Evolutionary conservation across 2,329 filamentous ascomycete species (phyloP).

Genomic region (Fusarium buharicum): DNA sequence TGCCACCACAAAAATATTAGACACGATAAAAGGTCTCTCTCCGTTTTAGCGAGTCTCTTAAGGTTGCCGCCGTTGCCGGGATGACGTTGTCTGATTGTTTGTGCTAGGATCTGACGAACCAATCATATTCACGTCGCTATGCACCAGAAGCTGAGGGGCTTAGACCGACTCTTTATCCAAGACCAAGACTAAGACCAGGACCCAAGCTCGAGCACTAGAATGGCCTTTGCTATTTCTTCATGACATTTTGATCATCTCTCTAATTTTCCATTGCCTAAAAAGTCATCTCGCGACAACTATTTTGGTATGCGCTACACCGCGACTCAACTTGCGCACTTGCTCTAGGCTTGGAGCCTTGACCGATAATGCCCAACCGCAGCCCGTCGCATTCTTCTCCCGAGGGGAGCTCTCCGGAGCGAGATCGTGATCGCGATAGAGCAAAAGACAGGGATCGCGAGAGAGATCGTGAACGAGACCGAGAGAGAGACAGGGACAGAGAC

Average conservation of each 20-base stretch:
- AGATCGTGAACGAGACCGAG: slow-evolving; percentile 1
- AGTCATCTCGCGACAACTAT: slow-evolving; percentile 19
- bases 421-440: slow-evolving; percentile 27
- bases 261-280: background rate
- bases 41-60: background rate
- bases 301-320: slow-evolving; percentile 34
- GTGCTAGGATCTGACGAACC: slow-evolving; percentile 19
- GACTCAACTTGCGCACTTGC: slow-evolving; percentile 13
- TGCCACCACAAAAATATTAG: background rate
- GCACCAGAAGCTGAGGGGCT: slow-evolving; percentile 41
- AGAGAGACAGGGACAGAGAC: background rate
- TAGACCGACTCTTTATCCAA: slow-evolving; percentile 24
- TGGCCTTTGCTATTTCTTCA: slow-evolving; percentile 12
- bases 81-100: slow-evolving; percentile 40
- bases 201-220: slow-evolving; percentile 20
- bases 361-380: slow-evolving; percentile 39
- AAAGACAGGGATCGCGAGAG: slow-evolving; percentile 5
- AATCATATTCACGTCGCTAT: slow-evolving; percentile 34
- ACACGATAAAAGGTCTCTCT: background rate
- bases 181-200: slow-evolving; percentile 3
- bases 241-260: slow-evolving; percentile 8
- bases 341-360: slow-evolving; percentile 24
- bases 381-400: slow-evolving; percentile 40
- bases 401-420: slow-evolving; percentile 36
- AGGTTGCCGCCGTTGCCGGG: slow-evolving; percentile 20